Percentiles rank a stretch among this genome's conserved stretches.
Evolutionary conservation across 371 early-diverging fungal species (phyloP).

Genomic region (Mucor racemosus): DNA sequence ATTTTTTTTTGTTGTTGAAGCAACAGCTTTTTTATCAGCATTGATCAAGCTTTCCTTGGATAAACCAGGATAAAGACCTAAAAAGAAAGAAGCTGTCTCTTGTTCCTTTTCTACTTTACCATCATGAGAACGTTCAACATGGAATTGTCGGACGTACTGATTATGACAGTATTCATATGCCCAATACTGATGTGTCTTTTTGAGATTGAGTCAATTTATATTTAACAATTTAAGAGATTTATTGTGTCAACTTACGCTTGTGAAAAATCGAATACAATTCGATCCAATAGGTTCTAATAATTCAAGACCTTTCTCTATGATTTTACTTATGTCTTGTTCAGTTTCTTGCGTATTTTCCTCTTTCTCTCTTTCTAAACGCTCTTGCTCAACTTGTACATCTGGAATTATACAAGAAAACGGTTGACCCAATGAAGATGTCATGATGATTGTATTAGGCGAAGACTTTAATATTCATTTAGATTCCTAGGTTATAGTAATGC

Average conservation of each 20-base stretch:
- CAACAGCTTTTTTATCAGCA: constrained; percentile 1
- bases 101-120: constrained; percentile 23
- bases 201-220: neutral
- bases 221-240: too few species aligned
- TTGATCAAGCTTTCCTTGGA: constrained; percentile 21
- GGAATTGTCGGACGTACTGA: constrained; percentile 74
- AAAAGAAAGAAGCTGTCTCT: constrained; percentile 37
- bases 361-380: constrained; percentile 17
- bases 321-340: constrained; percentile 41
- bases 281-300: constrained; percentile 60
- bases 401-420: constrained; percentile 61
- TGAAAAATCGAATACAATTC: constrained; percentile 56
- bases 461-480: neutral
- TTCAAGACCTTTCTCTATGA: constrained; percentile 62
- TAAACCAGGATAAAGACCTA: constrained; percentile 24
- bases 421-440: constrained; percentile 54
- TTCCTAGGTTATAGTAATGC: too few species aligned
- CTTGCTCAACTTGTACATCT: constrained; percentile 24
- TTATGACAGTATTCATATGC: constrained; percentile 83
- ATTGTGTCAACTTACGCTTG: constrained; percentile 25
- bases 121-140: constrained; percentile 45
- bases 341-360: constrained; percentile 22
- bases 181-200: constrained; percentile 73
- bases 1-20: constrained; percentile 3
- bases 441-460: constrained; percentile 25